Percentiles rank a stretch among this genome's conserved stretches.
phyloP scores from a whole-genome alignment of 768 basidiomycete genomes.

The Tubosaeta sp. region DNA sequence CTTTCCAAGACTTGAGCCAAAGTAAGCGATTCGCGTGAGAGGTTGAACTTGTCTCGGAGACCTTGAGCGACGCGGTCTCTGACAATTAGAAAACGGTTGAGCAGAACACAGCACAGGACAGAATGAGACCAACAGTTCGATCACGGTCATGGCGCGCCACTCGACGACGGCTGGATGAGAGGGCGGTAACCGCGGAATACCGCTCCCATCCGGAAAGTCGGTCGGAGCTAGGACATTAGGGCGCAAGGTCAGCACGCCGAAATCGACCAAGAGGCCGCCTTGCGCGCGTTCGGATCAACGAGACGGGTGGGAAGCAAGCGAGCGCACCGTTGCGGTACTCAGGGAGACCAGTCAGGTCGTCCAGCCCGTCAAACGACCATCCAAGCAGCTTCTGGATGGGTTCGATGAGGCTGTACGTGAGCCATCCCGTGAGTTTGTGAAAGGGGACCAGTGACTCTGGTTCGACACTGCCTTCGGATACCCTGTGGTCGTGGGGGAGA shows the following conservation, averaged over 20 bases:
- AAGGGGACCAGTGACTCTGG: constrained; percentile 80
- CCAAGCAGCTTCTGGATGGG: constrained; percentile 71
- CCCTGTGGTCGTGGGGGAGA: constrained; percentile 22
- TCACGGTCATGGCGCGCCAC: constrained; percentile 95
- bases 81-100: neutral
- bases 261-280: constrained; percentile 88
- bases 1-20: constrained; percentile 90
- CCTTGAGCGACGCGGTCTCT: constrained; percentile 78
- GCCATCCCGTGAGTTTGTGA: constrained; percentile 95
- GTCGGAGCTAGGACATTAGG: constrained; percentile 45
- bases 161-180: constrained; percentile 92
- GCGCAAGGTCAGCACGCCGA: constrained; percentile 72
- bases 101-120: neutral
- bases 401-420: constrained; percentile 85
- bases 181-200: constrained; percentile 61
- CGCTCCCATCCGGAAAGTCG: constrained; percentile 35
- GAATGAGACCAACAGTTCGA: constrained; percentile 62
- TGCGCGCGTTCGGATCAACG: neutral
- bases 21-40: constrained; percentile 51
- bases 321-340: constrained; percentile 84
- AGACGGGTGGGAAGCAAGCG: neutral
- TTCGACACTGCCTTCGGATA: neutral
- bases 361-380: constrained; percentile 79
- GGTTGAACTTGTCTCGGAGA: constrained; percentile 56
- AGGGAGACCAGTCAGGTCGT: constrained; percentile 88